These are phyloP conservation scores for Neurospora sp. DNA, from an alignment of 495 filamentous ascomycete species.

Conservation along the genomic window DNA sequence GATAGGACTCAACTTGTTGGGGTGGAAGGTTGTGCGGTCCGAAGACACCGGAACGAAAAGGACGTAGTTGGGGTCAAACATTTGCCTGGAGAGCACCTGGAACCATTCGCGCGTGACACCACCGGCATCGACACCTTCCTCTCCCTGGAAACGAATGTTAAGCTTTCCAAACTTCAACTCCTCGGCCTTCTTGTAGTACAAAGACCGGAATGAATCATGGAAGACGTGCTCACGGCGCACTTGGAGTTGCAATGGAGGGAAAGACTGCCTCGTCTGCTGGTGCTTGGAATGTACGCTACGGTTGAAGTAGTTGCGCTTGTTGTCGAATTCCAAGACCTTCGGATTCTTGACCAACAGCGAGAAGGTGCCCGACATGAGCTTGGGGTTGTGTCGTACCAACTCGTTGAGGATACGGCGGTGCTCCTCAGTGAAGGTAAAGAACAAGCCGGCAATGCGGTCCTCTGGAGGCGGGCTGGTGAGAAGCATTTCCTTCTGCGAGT, in stretches of 20 bases:
- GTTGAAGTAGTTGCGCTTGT: constrained; percentile 98
- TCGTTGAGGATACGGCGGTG: constrained; percentile 98
- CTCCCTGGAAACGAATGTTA: constrained; percentile 92
- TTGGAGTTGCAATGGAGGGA: constrained; percentile 71
- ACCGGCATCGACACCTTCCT: constrained; percentile 96
- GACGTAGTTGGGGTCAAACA: constrained; percentile 98
- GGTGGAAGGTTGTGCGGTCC: constrained; percentile 98
- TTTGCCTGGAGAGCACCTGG: constrained; percentile 90
- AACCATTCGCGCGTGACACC: constrained; percentile 99
- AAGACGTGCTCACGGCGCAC: constrained; percentile 94
- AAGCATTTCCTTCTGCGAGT: constrained; percentile 59
- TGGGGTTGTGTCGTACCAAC: constrained; percentile 89
- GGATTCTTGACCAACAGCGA: constrained; percentile 94
- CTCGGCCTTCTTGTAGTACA: constrained; percentile 89
- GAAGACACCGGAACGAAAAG: constrained; percentile 93
- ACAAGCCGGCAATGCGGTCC: constrained; percentile 74
- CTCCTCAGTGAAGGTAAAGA: constrained; percentile 98
- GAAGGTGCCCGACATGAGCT: constrained; percentile 97
- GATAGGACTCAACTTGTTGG: constrained; percentile 83
- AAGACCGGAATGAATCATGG: constrained; percentile 91
- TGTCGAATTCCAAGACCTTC: constrained; percentile 97
- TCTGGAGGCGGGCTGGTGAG: constrained; percentile 71
- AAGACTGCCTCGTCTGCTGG: constrained; percentile 44
- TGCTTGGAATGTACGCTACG: constrained; percentile 77
- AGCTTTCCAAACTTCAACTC: constrained; percentile 98